Base-by-base conservation (phyloP, 2,329 filamentous ascomycete genomes). In the Zymoseptoria crescenta region DNA sequence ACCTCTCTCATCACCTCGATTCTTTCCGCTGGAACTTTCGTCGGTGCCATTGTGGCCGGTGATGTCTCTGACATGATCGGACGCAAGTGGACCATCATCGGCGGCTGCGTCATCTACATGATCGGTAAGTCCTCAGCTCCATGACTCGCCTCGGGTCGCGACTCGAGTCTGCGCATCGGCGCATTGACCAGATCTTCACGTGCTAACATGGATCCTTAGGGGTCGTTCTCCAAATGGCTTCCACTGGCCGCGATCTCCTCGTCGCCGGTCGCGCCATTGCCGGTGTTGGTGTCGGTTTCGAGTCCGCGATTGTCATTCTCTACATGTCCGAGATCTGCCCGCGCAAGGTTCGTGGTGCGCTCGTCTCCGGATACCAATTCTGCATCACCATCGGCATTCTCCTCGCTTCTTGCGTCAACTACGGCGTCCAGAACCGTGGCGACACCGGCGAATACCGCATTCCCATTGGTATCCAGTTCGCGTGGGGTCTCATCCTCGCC, bases 351-450 rank as follows among this genome's bases (percentile, higher is more conserved):
- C 84, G 89, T 69, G 88, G 88, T 70, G 86, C 88, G 57, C 81
- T 92, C 55, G 89, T 93, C n/a, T 84, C 87, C 1, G 87, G 87
- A 4, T 92, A 92, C 78, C 88, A 92, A 72, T 91, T 91, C 80
- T 90, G 85, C 74, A 87, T 92, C 73, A 92, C 88, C 62, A 81
- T 92, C 64, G 89, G 89, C 75, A 63, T 73, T 19, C 64, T 73
- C 16, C 74, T 91, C 56, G 89, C 89, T 21, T 83, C 88, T 1
- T 85, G 84, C 67, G 84, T 94, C 68, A 83, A 87, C 74, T 91
- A 94, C 73, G 86, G 74, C 55, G 88, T 86, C 58, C 75, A 90
- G 74, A 69, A 84, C 65, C 80, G 81, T 64, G 70, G 67, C 16
- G 83, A 87, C 73, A 84, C 83, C 7, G 81, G 82, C 64, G 84